Base-by-base conservation (phyloP, 352 stramenopile species). In the Phytophthora podocarpi region DNA sequence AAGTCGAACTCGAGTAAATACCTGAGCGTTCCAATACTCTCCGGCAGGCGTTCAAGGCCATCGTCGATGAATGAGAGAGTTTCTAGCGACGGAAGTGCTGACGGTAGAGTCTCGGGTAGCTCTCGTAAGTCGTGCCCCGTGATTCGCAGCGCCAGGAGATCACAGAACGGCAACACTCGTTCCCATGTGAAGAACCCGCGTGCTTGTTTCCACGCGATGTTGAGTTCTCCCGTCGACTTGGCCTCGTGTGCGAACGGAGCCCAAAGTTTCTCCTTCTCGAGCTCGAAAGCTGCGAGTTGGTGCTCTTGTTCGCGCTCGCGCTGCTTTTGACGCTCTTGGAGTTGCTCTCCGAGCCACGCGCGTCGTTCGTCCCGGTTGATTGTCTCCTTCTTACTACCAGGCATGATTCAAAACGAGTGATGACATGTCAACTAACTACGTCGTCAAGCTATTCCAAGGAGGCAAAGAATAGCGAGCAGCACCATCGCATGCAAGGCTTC, bases 191-290 rank as follows among this genome's bases (percentile, higher is more conserved):
- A 89, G 30, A 87, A 79, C 0, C 77, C 74, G 8, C 71, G 57
- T 21, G 72, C 65, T 23, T 85, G 41, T 46, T 90, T 85, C 80
- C 82, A 91, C 2, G 82, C 78, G 12, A 91, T 67, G 27, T 91
- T 91, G 46, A 91, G 70, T 45, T 90, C 80, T 36, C 76, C 76
- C 0, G 72, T 76, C 12, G 60, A 41, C 20, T 61, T 67, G 6
- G 72, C 69, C 28, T 81, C 47, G 9, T 45, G 63, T 1, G 70
- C 45, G 47, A 80, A 89, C 7, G 80, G 78, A 26, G 55, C 68
- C 82, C 82, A 91, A 3, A 86, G 59, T 20, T 66, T 59, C 24
- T 83, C 49, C 11, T 79, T 69, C 21, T 62, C 65, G 8, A 68
- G 35, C 28, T 78, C 42, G 9, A 77, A 45, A 28, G 76, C 76